Evolutionary conservation across 225 moss, liverwort and hornwort species (phyloP), one percentile per base, ranked within the genome.

Genomic region (Polytrichum commune): DNA sequence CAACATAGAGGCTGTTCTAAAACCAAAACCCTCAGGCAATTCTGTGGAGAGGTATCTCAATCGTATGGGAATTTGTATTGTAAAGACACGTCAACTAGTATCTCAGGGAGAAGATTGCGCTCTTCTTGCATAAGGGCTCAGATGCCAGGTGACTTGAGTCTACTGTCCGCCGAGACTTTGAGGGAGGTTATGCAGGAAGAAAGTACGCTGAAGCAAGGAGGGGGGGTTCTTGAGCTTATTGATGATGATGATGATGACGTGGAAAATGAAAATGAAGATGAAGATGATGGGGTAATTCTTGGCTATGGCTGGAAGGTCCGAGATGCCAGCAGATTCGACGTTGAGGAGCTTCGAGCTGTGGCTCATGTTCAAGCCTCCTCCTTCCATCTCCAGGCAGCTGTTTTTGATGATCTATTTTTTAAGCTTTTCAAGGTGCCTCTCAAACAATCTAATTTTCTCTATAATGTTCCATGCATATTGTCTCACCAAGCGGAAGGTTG

Each of bases 291-390:
- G 65, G 70, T 95, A 6, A 83, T 88, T 28, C 71, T 83, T 70
- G 91, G 92, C 46, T 88, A 84, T 77, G 95, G 98, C 25, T 98
- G 98, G 98, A 84, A 78, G 75, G 93, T 93, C 28, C 85, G 98
- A 20, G 95, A 90, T 67, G 95, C 88, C 19, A 80, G 73, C 67
- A 53, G 73, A 67, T 81, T 83, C 53, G 85, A 90, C 30, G 73
- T 83, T 8, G 76, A 75, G 84, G 95, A 98, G 83, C 83, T 98
- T 22, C 84, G 88, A 64, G 84, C 88, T 57, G 92, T 98, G 57
- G 98, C 98, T 62, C 90, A 98, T 66, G 90, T 95, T 5, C 98
- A 98, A 74, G 88, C 95, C 10, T 76, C 78, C 20, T 91, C 98
- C 24, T 98, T 98, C 62, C 94, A 98, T 76, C 78, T 84, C 4